Percentiles rank a stretch among this genome's conserved stretches.
phyloP scores from a whole-genome alignment of 331 rosid genomes.

The Rosa hybrid region DNA sequence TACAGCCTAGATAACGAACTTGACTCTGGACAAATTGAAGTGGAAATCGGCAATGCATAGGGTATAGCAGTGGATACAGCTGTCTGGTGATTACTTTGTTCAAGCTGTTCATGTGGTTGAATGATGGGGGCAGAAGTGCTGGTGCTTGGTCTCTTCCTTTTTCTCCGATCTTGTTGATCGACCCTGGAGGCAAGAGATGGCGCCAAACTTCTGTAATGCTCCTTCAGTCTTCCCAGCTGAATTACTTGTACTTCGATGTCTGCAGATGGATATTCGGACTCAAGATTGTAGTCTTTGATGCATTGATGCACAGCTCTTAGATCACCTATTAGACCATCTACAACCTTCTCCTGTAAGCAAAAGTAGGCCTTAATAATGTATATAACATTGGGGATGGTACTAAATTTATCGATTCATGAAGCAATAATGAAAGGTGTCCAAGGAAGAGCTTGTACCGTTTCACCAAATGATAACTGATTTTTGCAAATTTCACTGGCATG shows the following conservation, averaged over 20 bases:
- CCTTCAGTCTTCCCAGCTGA: constrained; percentile 31
- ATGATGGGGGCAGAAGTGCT: neutral
- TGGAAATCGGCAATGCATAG: neutral
- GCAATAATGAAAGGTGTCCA: too few species aligned
- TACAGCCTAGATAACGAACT: neutral
- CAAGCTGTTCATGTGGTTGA: neutral
- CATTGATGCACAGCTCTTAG: too few species aligned
- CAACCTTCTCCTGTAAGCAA: too few species aligned
- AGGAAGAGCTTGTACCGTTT: too few species aligned
- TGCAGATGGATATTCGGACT: constrained; percentile 15
- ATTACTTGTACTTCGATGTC: constrained; percentile 27
- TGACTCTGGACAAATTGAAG: neutral
- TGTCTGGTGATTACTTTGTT: neutral
- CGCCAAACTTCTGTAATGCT: constrained; percentile 1
- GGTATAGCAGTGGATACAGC: neutral
- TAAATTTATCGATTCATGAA: too few species aligned
- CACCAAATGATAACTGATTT: too few species aligned
- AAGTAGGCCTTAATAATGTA: too few species aligned
- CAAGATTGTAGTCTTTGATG: too few species aligned
- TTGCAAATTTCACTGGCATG: too few species aligned
- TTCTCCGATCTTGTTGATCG: neutral
- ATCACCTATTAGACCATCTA: too few species aligned
- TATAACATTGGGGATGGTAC: too few species aligned
- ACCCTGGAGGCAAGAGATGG: neutral
- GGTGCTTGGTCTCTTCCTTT: neutral